These are phyloP conservation scores for Diversispora eburnea DNA, from an alignment of 192 early-diverging fungal species.

Conservation along the genomic window DNA sequence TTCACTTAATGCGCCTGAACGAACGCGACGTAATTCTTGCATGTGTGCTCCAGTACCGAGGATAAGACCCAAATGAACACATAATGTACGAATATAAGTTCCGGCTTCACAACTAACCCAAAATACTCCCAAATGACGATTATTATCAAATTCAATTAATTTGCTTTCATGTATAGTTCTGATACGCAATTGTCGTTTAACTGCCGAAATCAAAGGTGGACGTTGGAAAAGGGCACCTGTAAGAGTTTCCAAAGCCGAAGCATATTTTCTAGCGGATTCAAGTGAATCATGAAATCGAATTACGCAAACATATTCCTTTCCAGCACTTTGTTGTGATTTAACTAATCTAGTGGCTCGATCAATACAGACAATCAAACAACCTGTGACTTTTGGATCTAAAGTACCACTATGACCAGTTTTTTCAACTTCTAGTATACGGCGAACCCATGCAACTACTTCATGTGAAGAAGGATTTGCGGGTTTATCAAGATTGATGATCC, in stretches of 20 bases:
- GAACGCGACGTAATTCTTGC: conserved; percentile 97
- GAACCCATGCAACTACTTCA: conserved; percentile 99
- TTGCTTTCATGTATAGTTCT: conserved; percentile 97
- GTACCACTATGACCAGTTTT: conserved; percentile 99
- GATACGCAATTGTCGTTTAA: conserved; percentile 98
- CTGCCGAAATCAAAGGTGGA: conserved; percentile 96
- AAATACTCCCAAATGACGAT: conserved; percentile 93
- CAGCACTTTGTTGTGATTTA: conserved; percentile 98
- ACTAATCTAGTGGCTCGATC: conserved; percentile 98
- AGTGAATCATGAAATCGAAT: conserved; percentile 93
- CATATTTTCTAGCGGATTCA: conserved; percentile 83
- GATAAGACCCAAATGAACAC: conserved; percentile 94
- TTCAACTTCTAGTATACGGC: conserved; percentile 93
- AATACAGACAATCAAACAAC: conserved; percentile 98
- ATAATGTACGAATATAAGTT: conserved; percentile 99
- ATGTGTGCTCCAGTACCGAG: conserved; percentile 97
- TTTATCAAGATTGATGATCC: conserved; percentile 99
- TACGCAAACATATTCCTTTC: conserved; percentile 97
- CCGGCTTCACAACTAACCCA: conserved; percentile 99
- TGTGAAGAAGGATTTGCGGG: conserved; percentile 99
- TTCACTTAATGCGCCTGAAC: conserved; percentile 88
- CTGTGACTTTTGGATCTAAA: conserved; percentile 98
- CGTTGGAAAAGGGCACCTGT: conserved; percentile 99
- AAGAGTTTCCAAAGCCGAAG: conserved; percentile 88
- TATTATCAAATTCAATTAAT: conserved; percentile 95